Evolutionary conservation across 805 yeast species (phyloP).

Genomic region (Lachancea sp.): DNA sequence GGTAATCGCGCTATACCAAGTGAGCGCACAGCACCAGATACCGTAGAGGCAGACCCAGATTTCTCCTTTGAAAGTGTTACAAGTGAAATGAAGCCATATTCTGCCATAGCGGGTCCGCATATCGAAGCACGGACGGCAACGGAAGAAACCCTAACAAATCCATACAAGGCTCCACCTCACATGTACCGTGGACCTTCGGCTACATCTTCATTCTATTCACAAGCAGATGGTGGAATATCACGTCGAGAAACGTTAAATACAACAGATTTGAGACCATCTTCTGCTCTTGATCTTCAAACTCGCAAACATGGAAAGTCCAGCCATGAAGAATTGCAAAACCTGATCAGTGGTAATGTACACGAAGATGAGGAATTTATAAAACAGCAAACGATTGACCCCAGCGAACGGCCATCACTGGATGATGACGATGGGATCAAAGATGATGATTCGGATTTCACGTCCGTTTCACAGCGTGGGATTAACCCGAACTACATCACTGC

Average conservation of each 20-base stretch:
- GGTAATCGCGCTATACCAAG: neutral
- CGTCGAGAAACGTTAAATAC: conserved; percentile 7
- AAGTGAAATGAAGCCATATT: conserved; percentile 1
- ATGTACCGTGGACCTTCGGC: conserved; percentile 5
- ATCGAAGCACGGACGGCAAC: neutral
- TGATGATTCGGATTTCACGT: conserved; percentile 60
- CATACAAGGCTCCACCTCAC: neutral
- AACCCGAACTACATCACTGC: conserved; percentile 46
- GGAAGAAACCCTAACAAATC: neutral
- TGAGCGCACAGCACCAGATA: neutral
- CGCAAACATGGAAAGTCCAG: conserved; percentile 16
- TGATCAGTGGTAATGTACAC: conserved; percentile 18
- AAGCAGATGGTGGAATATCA: conserved; percentile 1
- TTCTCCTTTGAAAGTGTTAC: conserved; percentile 2
- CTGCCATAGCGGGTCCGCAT: conserved; percentile 5
- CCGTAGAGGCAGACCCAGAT: neutral
- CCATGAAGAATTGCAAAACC: conserved; percentile 23
- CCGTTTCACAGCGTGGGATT: conserved; percentile 70
- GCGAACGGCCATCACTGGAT: conserved; percentile 15
- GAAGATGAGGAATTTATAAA: conserved; percentile 17
- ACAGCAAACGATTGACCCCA: conserved; percentile 16
- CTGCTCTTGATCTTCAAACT: conserved; percentile 21
- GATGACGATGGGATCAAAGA: conserved; percentile 29
- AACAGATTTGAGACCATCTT: conserved; percentile 9
- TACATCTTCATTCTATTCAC: conserved; percentile 9